phyloP scores from a whole-genome alignment of 2,329 filamentous ascomycete genomes.

The Cercospora nicotianae region DNA sequence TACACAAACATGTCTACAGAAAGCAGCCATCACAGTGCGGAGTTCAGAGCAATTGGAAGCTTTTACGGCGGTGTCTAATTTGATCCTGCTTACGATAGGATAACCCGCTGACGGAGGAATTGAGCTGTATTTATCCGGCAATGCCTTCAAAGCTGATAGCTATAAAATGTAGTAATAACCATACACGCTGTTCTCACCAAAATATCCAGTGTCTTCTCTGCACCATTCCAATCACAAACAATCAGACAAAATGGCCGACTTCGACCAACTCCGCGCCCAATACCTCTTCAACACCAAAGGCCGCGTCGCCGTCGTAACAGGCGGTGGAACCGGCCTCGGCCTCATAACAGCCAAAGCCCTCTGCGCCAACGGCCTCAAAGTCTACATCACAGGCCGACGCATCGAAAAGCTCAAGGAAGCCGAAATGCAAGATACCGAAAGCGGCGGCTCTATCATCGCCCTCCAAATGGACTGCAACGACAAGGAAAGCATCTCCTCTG shows the following conservation, averaged over 20 bases:
- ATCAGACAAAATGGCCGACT: conserved; percentile 28
- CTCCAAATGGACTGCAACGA: conserved; percentile 39
- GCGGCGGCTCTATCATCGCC: conserved; percentile 56
- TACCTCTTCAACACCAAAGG: conserved; percentile 43
- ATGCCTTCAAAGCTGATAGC: background rate
- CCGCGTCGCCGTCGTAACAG: conserved; percentile 48
- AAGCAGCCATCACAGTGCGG: background rate
- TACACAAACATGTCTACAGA: background rate
- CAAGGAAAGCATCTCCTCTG: conserved; percentile 33
- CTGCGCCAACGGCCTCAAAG: conserved; percentile 50
- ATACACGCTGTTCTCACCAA: background rate
- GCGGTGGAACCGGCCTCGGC: conserved; percentile 49
- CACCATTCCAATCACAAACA: background rate
- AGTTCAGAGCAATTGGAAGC: background rate
- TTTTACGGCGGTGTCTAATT: background rate
- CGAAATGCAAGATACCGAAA: conserved; percentile 56
- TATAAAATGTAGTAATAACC: background rate
- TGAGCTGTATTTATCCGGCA: background rate
- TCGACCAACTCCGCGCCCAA: conserved; percentile 28
- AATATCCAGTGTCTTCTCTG: background rate
- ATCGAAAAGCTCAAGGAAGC: conserved; percentile 47
- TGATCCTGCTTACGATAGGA: background rate
- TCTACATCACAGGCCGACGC: conserved; percentile 51
- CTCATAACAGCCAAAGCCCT: conserved; percentile 51
- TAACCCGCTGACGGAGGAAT: background rate